Conservation (phyloP, 306 rosid genomes). For the apple (Malus domestica) region DNA sequence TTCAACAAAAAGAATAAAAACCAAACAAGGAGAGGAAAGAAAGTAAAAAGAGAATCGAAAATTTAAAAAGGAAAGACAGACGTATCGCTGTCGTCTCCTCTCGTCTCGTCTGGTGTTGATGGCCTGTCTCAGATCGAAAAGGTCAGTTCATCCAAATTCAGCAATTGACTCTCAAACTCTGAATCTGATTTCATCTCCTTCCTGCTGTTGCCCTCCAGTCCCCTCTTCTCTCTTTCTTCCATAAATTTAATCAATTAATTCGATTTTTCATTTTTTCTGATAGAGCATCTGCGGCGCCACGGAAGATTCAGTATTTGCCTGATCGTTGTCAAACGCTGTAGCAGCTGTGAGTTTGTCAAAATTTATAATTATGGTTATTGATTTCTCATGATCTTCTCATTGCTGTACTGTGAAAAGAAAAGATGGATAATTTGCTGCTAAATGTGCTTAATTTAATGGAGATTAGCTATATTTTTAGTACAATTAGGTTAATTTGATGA, state of each 20-base stretch:
- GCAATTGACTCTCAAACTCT: neutral
- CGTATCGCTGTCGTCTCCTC: neutral
- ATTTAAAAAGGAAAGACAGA: neutral
- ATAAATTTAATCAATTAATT: neutral
- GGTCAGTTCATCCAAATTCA: neutral
- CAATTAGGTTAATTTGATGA: slow-evolving; percentile 6
- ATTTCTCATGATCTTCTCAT: neutral
- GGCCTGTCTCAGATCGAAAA: neutral
- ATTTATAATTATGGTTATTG: neutral
- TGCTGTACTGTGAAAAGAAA: neutral
- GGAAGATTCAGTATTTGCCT: neutral
- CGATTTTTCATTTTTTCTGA: neutral
- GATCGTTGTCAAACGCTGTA: neutral
- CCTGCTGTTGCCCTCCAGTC: neutral
- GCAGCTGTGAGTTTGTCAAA: neutral
- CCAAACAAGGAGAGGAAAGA: neutral
- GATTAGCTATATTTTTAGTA: neutral
- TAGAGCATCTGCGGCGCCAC: neutral
- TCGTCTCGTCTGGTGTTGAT: neutral
- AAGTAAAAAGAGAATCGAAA: neutral
- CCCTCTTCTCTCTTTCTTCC: neutral
- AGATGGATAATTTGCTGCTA: neutral
- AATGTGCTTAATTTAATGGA: neutral
- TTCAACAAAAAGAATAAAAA: too few relatives aligned
- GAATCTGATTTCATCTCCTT: neutral